Evolutionary conservation across 2,329 filamentous ascomycete genomes (phyloP).

Genomic region (Mollisia scopiformis): DNA sequence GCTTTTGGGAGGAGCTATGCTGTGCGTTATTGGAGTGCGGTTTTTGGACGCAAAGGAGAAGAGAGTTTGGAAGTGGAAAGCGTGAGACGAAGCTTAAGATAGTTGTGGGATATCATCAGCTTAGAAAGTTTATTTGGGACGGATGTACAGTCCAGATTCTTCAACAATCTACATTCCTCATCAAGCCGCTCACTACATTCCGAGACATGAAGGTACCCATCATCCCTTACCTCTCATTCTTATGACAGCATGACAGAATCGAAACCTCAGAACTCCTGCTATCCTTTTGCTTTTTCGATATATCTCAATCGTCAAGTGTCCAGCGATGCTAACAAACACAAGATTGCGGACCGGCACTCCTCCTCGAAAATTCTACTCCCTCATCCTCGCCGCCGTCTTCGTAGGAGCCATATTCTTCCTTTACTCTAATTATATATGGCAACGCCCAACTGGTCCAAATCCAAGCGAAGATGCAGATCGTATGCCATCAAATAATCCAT

Average conservation of each 20-base stretch:
- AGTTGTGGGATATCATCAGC: not conserved
- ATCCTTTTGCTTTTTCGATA: not conserved
- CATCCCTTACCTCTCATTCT: not conserved
- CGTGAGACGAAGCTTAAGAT: slow-evolving; percentile 17
- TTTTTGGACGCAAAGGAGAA: slow-evolving; percentile 42
- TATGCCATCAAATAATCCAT: not conserved
- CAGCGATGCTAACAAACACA: not conserved
- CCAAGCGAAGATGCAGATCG: not conserved
- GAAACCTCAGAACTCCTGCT: too few species aligned
- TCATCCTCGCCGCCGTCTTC: not conserved
- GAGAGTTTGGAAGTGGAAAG: slow-evolving; percentile 45
- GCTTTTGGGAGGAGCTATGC: slow-evolving; percentile 41
- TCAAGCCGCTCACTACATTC: too few species aligned
- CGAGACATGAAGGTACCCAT: not conserved
- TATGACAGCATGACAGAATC: too few species aligned
- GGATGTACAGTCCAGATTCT: too few species aligned
- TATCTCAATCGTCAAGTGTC: not conserved
- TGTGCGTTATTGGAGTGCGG: slow-evolving; percentile 46
- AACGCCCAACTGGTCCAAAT: not conserved
- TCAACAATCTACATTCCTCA: too few species aligned
- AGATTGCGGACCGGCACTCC: not conserved
- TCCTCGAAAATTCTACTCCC: not conserved
- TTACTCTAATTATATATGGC: not conserved
- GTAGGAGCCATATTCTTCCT: not conserved
- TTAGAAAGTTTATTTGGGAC: not conserved